Conservation (phyloP, 768 basidiomycete genomes). For the Suillus brevipes region DNA sequence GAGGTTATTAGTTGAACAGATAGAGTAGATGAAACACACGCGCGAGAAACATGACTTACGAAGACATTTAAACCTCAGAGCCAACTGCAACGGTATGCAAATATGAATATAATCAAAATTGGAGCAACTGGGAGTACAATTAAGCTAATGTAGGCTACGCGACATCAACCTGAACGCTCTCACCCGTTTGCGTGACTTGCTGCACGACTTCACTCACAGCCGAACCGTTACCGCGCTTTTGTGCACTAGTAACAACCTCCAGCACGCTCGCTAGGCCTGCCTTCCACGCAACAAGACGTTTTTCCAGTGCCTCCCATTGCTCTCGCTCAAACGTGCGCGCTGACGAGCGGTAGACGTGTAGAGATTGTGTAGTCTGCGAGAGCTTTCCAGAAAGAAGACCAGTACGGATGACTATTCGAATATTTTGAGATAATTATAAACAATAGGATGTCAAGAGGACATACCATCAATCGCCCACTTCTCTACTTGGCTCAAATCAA, state of each 20-base stretch:
- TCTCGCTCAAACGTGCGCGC: slow-evolving; percentile 73
- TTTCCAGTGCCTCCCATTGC: slow-evolving; percentile 81
- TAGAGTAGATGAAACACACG: no score
- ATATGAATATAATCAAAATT: neutral
- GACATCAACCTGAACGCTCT: neutral
- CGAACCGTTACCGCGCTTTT: slow-evolving; percentile 36
- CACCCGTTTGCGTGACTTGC: slow-evolving; percentile 7
- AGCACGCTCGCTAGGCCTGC: slow-evolving; percentile 65
- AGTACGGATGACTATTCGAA: slow-evolving; percentile 67
- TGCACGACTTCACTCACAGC: slow-evolving; percentile 24
- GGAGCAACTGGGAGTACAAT: neutral
- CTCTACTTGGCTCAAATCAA: slow-evolving; percentile 69
- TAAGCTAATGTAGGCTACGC: neutral
- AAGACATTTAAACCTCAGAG: neutral
- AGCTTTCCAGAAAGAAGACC: slow-evolving; percentile 81
- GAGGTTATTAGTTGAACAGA: no score
- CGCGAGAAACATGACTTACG: no score
- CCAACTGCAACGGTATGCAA: neutral
- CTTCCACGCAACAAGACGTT: slow-evolving; percentile 78
- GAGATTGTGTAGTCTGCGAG: slow-evolving; percentile 72
- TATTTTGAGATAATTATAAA: neutral
- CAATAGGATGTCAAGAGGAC: slow-evolving; percentile 13
- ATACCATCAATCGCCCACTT: slow-evolving; percentile 87
- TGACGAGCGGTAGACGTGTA: slow-evolving; percentile 72
- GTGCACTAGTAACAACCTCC: slow-evolving; percentile 68